Evolutionary conservation across 1,284 basidiomycete species (phyloP).

Genomic region (Leccinum variabile): DNA sequence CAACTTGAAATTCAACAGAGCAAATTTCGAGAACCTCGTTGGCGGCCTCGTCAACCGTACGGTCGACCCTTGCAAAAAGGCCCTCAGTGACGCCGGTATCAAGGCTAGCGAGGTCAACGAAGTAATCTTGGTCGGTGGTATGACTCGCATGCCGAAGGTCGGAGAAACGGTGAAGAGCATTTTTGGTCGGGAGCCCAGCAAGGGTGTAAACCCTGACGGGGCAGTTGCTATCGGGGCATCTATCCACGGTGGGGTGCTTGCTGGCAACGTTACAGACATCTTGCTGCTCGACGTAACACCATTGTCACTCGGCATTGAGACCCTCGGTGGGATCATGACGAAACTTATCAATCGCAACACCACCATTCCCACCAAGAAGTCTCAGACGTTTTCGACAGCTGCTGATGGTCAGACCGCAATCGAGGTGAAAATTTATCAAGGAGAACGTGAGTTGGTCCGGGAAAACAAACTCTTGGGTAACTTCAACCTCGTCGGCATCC

Average conservation of each 20-base stretch:
- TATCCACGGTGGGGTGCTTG: conserved; percentile 93
- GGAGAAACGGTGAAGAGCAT: conserved; percentile 86
- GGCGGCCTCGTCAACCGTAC: conserved; percentile 85
- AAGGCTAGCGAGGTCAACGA: conserved; percentile 94
- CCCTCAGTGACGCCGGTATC: conserved; percentile 86
- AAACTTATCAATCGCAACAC: conserved; percentile 96
- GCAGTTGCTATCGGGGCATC: conserved; percentile 92
- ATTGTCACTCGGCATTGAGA: conserved; percentile 93
- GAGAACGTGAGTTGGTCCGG: conserved; percentile 94
- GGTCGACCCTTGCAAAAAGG: conserved; percentile 97
- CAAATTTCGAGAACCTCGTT: conserved; percentile 89
- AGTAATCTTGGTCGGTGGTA: conserved; percentile 97
- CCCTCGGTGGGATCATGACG: conserved; percentile 98
- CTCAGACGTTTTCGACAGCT: conserved; percentile 97
- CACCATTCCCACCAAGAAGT: conserved; percentile 99
- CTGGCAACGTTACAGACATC: conserved; percentile 96
- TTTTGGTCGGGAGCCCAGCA: conserved; percentile 94
- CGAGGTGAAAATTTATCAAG: conserved; percentile 97
- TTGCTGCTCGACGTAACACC: conserved; percentile 96
- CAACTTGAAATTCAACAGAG: conserved; percentile 85
- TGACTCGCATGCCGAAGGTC: conserved; percentile 97
- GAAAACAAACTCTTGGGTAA: conserved; percentile 99
- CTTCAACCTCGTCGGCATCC: conserved; percentile 98
- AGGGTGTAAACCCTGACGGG: conserved; percentile 98
- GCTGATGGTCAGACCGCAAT: conserved; percentile 96